These are phyloP conservation scores for Phytophthora multivora DNA, from an alignment of 352 stramenopile genomes.

Conservation along the genomic window DNA sequence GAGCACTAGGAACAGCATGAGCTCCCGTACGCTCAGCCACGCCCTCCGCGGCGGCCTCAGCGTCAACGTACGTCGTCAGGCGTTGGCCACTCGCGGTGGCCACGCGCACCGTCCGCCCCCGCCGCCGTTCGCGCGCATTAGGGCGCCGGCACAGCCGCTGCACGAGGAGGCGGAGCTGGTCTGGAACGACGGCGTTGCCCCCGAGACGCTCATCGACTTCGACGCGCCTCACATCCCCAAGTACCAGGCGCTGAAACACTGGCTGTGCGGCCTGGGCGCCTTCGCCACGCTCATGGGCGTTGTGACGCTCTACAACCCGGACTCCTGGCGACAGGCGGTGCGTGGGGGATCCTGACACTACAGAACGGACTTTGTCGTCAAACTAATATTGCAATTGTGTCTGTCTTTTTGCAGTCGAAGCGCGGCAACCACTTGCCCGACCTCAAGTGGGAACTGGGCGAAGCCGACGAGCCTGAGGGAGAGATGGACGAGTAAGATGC, in stretches of 20 bases:
- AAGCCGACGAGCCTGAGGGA: constrained; percentile 75
- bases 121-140: constrained; percentile 81
- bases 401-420: constrained; percentile 50
- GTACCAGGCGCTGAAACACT: constrained; percentile 71
- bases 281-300: constrained; percentile 79
- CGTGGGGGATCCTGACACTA: constrained; percentile 22
- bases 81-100: constrained; percentile 50
- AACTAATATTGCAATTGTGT: constrained; percentile 13
- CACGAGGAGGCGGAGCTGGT: constrained; percentile 85
- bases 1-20: constrained; percentile 41
- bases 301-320: constrained; percentile 81
- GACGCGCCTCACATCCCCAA: constrained; percentile 87
- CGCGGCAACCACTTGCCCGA: constrained; percentile 77
- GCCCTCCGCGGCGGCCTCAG: constrained; percentile 67
- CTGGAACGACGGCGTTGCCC: constrained; percentile 87
- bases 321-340: constrained; percentile 82
- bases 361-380: too few species aligned
- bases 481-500: constrained; percentile 80
- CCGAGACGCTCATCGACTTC: constrained; percentile 90
- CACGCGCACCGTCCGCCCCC: constrained; percentile 72
- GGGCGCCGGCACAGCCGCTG: constrained; percentile 59
- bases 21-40: constrained; percentile 60
- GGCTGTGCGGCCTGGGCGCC: constrained; percentile 55
- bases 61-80: constrained; percentile 54
- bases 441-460: constrained; percentile 83